Conservation (phyloP, 768 basidiomycete genomes). For the Pluteus cervinus region DNA sequence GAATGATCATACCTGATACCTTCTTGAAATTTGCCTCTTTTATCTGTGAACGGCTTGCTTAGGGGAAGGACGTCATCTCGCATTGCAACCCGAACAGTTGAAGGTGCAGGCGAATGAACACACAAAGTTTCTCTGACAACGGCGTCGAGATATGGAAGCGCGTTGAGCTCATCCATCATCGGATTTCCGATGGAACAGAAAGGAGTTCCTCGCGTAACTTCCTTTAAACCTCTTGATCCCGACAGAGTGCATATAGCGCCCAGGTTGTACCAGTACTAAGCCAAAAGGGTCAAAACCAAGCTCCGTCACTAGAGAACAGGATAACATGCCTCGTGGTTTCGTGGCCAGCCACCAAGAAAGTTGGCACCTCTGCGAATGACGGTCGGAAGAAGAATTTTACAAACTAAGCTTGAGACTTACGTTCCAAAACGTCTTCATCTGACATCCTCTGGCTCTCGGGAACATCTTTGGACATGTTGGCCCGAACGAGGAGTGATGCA, state of each 20-base stretch:
- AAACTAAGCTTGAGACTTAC: constrained; percentile 29
- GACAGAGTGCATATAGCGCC: constrained; percentile 51
- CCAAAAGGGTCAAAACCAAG: background rate
- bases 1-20: constrained; percentile 26
- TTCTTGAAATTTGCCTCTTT: constrained; percentile 32
- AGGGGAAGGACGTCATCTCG: constrained; percentile 52
- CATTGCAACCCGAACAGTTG: constrained; percentile 35
- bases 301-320: background rate
- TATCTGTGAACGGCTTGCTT: constrained; percentile 36
- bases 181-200: constrained; percentile 48
- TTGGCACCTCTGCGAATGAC: constrained; percentile 45
- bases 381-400: background rate
- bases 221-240: constrained; percentile 40
- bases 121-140: constrained; percentile 58
- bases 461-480: constrained; percentile 59
- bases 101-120: constrained; percentile 44
- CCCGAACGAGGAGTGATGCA: constrained; percentile 52
- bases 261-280: constrained; percentile 43
- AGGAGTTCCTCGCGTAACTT: constrained; percentile 57
- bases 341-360: constrained; percentile 55
- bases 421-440: constrained; percentile 56
- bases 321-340: constrained; percentile 43
- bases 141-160: constrained; percentile 64
- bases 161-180: constrained; percentile 62
- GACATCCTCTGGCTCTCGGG: constrained; percentile 48